A percentile compares a stretch with the other conserved stretches of the same genome.
Conservation (phyloP, 768 basidiomycete species). For the Trametes cingulata region DNA sequence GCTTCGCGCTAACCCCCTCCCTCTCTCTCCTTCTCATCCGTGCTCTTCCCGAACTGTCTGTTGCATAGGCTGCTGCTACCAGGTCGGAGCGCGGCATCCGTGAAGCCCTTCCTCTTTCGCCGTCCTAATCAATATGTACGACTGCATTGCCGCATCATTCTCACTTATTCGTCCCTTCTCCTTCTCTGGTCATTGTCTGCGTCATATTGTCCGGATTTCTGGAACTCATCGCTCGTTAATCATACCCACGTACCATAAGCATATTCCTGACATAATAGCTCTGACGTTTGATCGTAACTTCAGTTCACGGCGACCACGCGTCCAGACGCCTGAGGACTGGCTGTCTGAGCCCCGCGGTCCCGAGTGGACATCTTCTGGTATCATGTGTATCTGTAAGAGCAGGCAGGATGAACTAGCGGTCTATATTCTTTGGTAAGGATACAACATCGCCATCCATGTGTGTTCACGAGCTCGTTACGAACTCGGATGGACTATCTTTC, state of each 20-base stretch:
- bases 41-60: neutral
- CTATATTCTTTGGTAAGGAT: too few relatives aligned
- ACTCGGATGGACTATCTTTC: neutral
- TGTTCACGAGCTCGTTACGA: too few relatives aligned
- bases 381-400: too few relatives aligned
- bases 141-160: conserved; percentile 12
- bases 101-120: neutral
- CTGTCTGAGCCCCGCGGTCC: too few relatives aligned
- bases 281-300: too few relatives aligned
- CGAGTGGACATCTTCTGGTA: too few relatives aligned
- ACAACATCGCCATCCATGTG: too few relatives aligned
- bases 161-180: neutral
- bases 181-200: conserved; percentile 13
- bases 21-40: neutral
- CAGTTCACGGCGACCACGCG: too few relatives aligned
- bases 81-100: neutral
- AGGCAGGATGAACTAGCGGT: too few relatives aligned
- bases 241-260: conserved; percentile 22
- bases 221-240: conserved; percentile 23
- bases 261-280: too few relatives aligned
- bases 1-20: neutral
- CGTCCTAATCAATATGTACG: conserved; percentile 14
- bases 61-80: neutral
- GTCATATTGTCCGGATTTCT: conserved; percentile 16
- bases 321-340: too few relatives aligned